phyloP scores from a whole-genome alignment of 169 alveolate species.

The Plasmodium knowlesi region DNA sequence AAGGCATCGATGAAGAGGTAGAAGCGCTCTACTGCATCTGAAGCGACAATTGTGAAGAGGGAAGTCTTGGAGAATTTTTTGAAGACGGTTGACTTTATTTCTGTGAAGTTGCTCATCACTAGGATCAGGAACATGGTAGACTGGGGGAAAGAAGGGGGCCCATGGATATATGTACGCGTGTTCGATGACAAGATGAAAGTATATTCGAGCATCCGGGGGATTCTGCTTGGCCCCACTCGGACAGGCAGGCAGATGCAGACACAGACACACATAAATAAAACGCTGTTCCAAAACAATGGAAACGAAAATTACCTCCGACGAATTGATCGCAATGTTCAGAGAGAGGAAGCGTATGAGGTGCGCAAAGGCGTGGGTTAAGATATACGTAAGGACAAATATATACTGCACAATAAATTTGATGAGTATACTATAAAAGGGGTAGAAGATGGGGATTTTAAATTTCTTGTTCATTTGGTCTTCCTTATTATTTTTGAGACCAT shows the following conservation, averaged over 20 bases:
- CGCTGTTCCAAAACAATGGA: background rate
- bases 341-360: conserved; percentile 90
- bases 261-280: background rate
- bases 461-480: conserved; percentile 15
- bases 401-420: conserved; percentile 64
- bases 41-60: conserved; percentile 86
- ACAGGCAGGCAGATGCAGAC: background rate
- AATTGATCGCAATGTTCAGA: conserved; percentile 91
- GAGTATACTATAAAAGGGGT: conserved; percentile 55
- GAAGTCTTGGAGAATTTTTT: conserved; percentile 85
- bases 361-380: conserved; percentile 86
- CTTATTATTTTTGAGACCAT: conserved; percentile 17
- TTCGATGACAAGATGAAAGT: background rate
- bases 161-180: background rate
- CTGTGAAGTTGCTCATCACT: conserved; percentile 92
- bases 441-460: conserved; percentile 68
- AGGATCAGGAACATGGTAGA: conserved; percentile 91
- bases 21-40: conserved; percentile 91
- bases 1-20: conserved; percentile 89
- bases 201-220: background rate
- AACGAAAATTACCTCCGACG: conserved; percentile 86
- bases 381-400: conserved; percentile 79
- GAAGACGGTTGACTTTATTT: conserved; percentile 92
- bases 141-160: background rate
- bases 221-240: background rate